Conservation (phyloP, 129 eudicot genomes). For the Helichrysum umbraculigerum region DNA sequence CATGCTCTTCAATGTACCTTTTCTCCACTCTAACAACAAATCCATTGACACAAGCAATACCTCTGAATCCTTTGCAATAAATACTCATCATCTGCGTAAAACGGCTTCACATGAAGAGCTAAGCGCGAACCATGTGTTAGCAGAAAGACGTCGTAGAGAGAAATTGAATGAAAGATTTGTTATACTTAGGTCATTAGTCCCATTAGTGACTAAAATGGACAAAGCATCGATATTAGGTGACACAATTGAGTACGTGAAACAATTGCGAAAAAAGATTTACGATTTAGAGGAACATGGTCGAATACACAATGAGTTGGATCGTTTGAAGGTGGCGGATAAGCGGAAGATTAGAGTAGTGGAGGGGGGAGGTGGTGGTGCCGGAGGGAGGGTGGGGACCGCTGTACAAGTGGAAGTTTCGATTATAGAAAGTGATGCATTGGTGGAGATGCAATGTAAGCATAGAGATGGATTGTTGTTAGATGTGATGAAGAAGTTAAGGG, state of each 20-base stretch:
- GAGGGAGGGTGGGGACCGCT: constrained; percentile 26
- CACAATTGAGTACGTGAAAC: constrained; percentile 90
- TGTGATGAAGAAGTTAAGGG: constrained; percentile 68
- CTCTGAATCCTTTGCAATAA: constrained; percentile 8
- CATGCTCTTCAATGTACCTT: constrained; percentile 74
- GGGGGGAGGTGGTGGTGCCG: constrained; percentile 29
- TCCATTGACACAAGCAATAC: constrained; percentile 18
- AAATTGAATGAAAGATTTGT: constrained; percentile 83
- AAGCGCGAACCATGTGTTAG: constrained; percentile 66
- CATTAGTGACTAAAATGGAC: constrained; percentile 88
- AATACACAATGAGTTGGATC: constrained; percentile 4
- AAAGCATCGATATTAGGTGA: constrained; percentile 92
- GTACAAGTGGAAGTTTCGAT: constrained; percentile 80
- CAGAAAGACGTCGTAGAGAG: constrained; percentile 87
- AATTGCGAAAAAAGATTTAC: constrained; percentile 50
- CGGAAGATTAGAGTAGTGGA: constrained; percentile 51
- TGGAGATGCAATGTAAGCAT: constrained; percentile 62
- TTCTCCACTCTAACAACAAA: constrained; percentile 49
- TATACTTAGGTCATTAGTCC: constrained; percentile 60
- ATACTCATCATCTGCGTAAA: constrained; percentile 21
- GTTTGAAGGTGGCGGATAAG: constrained; percentile 28
- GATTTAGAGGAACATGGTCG: constrained; percentile 56
- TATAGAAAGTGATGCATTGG: constrained; percentile 84
- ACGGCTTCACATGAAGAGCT: constrained; percentile 56
- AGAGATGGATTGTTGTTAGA: constrained; percentile 77